Evolutionary conservation across 2,329 filamentous ascomycete genomes (phyloP), one percentile per base, ranked within the genome.

Genomic region (Pseudogymnoascus sp.): DNA sequence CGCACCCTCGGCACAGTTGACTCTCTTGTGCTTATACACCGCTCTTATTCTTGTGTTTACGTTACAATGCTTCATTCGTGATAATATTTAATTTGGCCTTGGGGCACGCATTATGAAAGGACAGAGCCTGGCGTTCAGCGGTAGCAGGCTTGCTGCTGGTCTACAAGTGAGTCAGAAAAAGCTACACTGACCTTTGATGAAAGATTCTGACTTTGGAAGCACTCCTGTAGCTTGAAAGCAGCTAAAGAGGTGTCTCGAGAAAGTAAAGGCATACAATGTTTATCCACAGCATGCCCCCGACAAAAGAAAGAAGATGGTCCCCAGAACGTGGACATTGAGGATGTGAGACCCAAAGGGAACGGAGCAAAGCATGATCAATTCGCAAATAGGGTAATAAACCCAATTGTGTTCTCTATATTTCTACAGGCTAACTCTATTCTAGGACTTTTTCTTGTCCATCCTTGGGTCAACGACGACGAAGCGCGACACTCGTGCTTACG

Each of bases 391-490:
- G 80, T 82, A 75, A 64, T 69, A 16, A 21, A 13, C n/a, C 24
- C 16, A n/a, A 35, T 37, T n/a, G 37, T n/a, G 10, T 6, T 16
- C 3, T 42, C 37, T 61, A 53, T 35, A 16, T 6, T 53, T 50
- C n/a, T 6, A 40, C 38, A 4, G 29, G 29, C 64, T 69, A 26
- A 68, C 26, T 42, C n/a, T 59, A 33, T 26, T n/a, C 29, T 35
- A 92, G 88, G 91, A 96, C 72, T 89, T 96, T 70, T 87, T 96
- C 70, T 82, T 96, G 33, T 93, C 91, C 14, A 84, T 97, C 3
- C 80, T 99, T 33, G 91, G 90, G 71, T 91, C 93, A 16, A 91
- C 92, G 10, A 90, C 93, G 5, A 97, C 93, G 0, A 96, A 93
- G 76, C 86, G 95, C 70, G 95, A 99, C 77, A 92, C 93, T 59